Conservation (phyloP, 202 grass and related monocot species). For the Zoysia matrella region DNA sequence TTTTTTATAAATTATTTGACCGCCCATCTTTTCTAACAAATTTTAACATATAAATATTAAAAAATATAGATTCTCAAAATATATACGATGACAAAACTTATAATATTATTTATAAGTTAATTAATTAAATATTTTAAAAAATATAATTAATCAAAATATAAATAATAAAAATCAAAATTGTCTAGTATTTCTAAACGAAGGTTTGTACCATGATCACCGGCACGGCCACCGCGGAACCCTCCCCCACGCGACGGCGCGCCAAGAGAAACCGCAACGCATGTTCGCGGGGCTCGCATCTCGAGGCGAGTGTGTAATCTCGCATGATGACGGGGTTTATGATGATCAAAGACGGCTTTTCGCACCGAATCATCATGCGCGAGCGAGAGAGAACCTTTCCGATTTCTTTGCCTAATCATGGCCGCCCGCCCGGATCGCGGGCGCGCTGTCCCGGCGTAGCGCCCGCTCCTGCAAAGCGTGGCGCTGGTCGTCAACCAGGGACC, state of each 20-base stretch:
- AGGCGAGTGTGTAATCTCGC: slow-evolving; percentile 28
- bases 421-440: slow-evolving; percentile 53
- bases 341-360: slow-evolving; percentile 52
- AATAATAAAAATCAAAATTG: too few species aligned
- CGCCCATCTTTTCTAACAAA: too few species aligned
- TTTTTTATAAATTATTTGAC: too few species aligned
- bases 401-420: slow-evolving; percentile 55
- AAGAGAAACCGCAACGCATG: not conserved
- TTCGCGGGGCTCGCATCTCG: slow-evolving; percentile 46
- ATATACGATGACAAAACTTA: too few species aligned
- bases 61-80: too few species aligned
- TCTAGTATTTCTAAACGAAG: too few species aligned
- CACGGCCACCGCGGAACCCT: not conserved
- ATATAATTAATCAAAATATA: too few species aligned
- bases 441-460: slow-evolving; percentile 18
- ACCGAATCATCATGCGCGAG: slow-evolving; percentile 34
- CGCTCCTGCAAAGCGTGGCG: not conserved
- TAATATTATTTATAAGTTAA: too few species aligned
- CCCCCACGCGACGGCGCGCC: not conserved
- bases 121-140: too few species aligned
- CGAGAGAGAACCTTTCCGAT: slow-evolving; percentile 40
- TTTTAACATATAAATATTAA: too few species aligned
- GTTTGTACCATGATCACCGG: too few species aligned
- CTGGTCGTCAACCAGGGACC: not conserved
- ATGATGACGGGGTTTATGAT: slow-evolving; percentile 52